phyloP scores from a whole-genome alignment of 2,329 filamentous ascomycete genomes.

The Orbilia javanica region DNA sequence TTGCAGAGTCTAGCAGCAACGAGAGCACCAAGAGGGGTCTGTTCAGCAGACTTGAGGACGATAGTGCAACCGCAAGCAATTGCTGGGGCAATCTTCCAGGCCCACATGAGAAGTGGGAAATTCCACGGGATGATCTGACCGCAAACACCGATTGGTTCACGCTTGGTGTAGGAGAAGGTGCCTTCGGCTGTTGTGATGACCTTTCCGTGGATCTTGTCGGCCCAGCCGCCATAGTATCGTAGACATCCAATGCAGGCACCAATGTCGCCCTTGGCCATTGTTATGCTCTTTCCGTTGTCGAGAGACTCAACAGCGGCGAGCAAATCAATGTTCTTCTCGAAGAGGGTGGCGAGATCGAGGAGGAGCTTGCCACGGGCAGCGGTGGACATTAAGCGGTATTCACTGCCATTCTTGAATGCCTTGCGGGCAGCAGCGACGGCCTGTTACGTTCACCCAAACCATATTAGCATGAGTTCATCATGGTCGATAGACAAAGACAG shows the following conservation, averaged over 20 bases:
- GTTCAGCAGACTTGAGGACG: slow-evolving; percentile 81
- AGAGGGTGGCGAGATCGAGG: slow-evolving; percentile 81
- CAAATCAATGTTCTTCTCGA: slow-evolving; percentile 81
- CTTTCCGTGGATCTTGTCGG: slow-evolving; percentile 83
- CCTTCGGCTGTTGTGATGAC: slow-evolving; percentile 82
- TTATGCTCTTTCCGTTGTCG: slow-evolving; percentile 87
- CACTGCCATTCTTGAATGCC: slow-evolving; percentile 76
- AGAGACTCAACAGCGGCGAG: slow-evolving; percentile 86
- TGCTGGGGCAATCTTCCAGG: slow-evolving; percentile 84
- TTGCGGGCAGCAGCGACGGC: slow-evolving; percentile 87
- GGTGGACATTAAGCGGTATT: slow-evolving; percentile 77
- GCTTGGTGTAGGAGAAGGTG: slow-evolving; percentile 85
- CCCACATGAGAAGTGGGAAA: slow-evolving; percentile 79
- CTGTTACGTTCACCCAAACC: slow-evolving; percentile 15
- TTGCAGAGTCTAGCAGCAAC: slow-evolving; percentile 75
- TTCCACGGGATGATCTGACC: slow-evolving; percentile 93
- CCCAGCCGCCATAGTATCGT: slow-evolving; percentile 90
- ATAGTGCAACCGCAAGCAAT: slow-evolving; percentile 79
- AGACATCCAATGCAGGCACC: slow-evolving; percentile 76
- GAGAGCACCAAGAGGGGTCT: slow-evolving; percentile 79
- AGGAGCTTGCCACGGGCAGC: slow-evolving; percentile 78
- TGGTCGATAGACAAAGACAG: not conserved
- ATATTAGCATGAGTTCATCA: not conserved
- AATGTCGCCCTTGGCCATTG: slow-evolving; percentile 81
- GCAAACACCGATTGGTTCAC: slow-evolving; percentile 84